Conservation (phyloP, 768 basidiomycete genomes). For the Sutorius australiensis region DNA sequence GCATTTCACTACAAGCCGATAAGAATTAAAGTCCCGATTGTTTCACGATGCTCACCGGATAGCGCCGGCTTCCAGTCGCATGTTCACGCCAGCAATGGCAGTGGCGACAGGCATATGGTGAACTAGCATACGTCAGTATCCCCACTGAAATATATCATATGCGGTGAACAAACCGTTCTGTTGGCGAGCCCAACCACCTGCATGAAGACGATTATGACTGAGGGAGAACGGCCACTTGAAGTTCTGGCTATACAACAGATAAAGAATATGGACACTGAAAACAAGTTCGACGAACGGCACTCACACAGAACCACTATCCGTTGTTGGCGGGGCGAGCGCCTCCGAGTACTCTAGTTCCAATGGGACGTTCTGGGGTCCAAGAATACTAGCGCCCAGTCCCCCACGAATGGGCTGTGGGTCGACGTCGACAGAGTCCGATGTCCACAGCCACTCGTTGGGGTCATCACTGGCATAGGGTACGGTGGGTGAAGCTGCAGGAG, state of each 20-base stretch:
- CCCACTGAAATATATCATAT: background rate
- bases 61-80: slow-evolving; percentile 40
- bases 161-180: slow-evolving; percentile 45
- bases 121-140: slow-evolving; percentile 24
- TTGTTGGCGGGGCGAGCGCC: slow-evolving; percentile 55
- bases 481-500: slow-evolving; percentile 38
- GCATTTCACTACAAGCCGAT: slow-evolving; percentile 35
- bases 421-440: slow-evolving; percentile 19
- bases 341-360: slow-evolving; percentile 58
- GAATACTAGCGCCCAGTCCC: slow-evolving; percentile 40
- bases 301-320: slow-evolving; percentile 53
- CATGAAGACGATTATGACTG: slow-evolving; percentile 55
- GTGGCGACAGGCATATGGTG: slow-evolving; percentile 39
- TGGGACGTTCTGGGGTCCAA: slow-evolving; percentile 57
- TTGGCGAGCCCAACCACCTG: slow-evolving; percentile 64
- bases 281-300: slow-evolving; percentile 7
- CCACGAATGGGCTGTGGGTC: slow-evolving; percentile 44
- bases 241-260: slow-evolving; percentile 32
- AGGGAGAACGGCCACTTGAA: slow-evolving; percentile 63
- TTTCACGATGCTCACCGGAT: slow-evolving; percentile 30
- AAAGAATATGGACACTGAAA: background rate
- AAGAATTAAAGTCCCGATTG: background rate
- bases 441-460: slow-evolving; percentile 46
- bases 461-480: slow-evolving; percentile 42
- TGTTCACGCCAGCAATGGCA: slow-evolving; percentile 38